Evolutionary conservation across 2,329 filamentous ascomycete genomes (phyloP).

Genomic region (Cercospora sp.): DNA sequence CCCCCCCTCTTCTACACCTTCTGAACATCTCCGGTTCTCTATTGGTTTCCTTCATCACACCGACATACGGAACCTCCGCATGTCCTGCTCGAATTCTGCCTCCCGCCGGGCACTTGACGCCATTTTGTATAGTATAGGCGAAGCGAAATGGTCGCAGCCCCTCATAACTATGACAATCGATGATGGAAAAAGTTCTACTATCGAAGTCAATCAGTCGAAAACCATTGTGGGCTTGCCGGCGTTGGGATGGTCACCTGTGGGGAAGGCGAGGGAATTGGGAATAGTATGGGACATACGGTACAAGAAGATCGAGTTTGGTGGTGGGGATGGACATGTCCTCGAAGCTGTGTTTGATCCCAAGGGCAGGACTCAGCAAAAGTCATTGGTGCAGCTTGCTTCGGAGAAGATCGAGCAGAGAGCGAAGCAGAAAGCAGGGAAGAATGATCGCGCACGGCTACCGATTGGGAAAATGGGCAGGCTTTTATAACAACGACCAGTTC

Average conservation of each 20-base stretch:
- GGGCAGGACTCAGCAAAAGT: background rate
- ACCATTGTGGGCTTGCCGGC: conserved; percentile 13
- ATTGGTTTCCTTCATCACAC: background rate
- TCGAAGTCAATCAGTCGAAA: background rate
- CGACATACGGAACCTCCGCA: background rate
- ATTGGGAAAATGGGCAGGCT: background rate
- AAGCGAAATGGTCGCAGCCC: conserved; percentile 3
- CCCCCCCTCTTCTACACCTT: background rate
- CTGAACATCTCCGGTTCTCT: conserved; percentile 1
- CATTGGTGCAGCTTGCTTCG: background rate
- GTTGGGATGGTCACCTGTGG: conserved; percentile 14
- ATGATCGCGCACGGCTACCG: background rate
- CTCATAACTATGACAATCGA: conserved; percentile 5
- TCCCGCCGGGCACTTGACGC: background rate
- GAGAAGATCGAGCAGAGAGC: background rate
- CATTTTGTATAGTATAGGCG: background rate
- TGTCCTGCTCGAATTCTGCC: background rate
- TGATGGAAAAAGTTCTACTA: background rate
- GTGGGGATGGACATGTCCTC: background rate
- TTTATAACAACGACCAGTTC: background rate
- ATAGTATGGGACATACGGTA: conserved; percentile 7
- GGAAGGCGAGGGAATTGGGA: background rate
- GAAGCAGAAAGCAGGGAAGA: background rate
- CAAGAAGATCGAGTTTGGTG: conserved; percentile 13
- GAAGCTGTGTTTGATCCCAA: background rate